Evolutionary conservation across 2,329 filamentous ascomycete genomes (phyloP).

Genomic region (Fusarium sterilihyphosum): DNA sequence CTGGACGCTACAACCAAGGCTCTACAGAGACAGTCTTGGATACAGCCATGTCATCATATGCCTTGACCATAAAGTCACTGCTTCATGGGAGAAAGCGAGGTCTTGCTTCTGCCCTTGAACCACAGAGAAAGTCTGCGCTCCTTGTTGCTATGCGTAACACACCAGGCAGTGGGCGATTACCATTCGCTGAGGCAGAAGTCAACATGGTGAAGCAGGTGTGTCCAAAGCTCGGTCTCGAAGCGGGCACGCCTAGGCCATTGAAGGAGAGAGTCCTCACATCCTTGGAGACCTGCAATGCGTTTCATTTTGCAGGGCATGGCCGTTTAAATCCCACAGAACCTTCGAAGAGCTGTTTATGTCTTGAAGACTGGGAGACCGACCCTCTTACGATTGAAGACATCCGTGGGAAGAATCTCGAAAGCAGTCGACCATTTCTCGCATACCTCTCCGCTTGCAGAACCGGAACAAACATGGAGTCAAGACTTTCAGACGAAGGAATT

Average conservation of each 20-base stretch:
- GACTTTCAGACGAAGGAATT: neutral
- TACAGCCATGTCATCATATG: neutral
- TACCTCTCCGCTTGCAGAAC: neutral
- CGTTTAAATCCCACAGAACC: neutral
- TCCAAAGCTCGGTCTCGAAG: neutral
- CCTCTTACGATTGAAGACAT: neutral
- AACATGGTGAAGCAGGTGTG: neutral
- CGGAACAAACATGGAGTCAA: neutral
- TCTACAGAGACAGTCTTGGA: neutral
- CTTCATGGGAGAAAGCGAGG: neutral
- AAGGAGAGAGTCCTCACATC: fast-evolving
- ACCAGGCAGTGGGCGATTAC: neutral
- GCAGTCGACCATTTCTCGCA: neutral
- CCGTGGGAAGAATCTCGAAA: neutral
- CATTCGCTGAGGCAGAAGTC: neutral
- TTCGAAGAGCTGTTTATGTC: neutral
- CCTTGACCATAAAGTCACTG: neutral
- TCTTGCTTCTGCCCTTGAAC: fast-evolving
- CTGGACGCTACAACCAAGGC: neutral
- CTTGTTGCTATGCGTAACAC: neutral
- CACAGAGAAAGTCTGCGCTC: fast-evolving
- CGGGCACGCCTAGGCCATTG: fast-evolving
- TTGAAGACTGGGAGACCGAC: neutral
- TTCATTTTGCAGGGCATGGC: neutral
- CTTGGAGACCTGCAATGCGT: neutral